These are phyloP conservation scores for Ogataea methylovora DNA, from an alignment of 805 yeast genomes.

Conservation along the genomic window DNA sequence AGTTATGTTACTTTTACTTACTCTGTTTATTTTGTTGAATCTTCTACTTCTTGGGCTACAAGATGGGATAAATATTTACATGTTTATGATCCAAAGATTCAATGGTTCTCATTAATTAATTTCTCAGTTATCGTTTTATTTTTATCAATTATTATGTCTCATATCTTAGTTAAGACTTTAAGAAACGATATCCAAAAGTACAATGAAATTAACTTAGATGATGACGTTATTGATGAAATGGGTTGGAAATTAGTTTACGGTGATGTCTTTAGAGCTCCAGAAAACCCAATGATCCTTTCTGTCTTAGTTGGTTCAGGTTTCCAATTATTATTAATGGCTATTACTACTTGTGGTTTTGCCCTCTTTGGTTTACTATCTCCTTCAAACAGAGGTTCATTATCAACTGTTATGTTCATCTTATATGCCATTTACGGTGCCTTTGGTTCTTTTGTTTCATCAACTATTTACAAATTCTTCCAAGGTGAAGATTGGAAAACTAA, in stretches of 20 bases:
- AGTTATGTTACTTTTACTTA: conserved; percentile 74
- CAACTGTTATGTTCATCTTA: conserved; percentile 82
- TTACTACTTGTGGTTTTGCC: conserved; percentile 72
- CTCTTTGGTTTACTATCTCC: conserved; percentile 87
- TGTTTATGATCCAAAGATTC: conserved; percentile 86
- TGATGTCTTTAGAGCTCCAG: conserved; percentile 86
- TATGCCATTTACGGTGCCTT: conserved; percentile 75
- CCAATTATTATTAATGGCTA: conserved; percentile 73
- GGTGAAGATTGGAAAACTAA: conserved; percentile 90
- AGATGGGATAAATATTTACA: conserved; percentile 97
- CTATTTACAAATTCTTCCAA: conserved; percentile 79
- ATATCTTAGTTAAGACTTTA: conserved; percentile 70
- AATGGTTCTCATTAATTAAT: conserved; percentile 90
- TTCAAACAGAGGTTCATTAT: conserved; percentile 87
- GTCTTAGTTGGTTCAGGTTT: conserved; percentile 82
- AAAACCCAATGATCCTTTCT: conserved; percentile 60
- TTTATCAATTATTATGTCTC: conserved; percentile 70
- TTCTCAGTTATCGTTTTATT: conserved; percentile 76
- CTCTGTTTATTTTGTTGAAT: conserved; percentile 64
- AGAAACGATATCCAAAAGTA: conserved; percentile 81
- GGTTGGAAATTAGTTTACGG: conserved; percentile 98
- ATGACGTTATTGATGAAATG: conserved; percentile 82
- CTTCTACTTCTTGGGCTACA: conserved; percentile 88
- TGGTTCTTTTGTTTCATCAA: conserved; percentile 85
- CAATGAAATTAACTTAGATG: conserved; percentile 82